A percentile compares a stretch with the other conserved stretches of the same genome.
Conservation (phyloP, 805 yeast species). For the Debaryomyces tyrocola region DNA sequence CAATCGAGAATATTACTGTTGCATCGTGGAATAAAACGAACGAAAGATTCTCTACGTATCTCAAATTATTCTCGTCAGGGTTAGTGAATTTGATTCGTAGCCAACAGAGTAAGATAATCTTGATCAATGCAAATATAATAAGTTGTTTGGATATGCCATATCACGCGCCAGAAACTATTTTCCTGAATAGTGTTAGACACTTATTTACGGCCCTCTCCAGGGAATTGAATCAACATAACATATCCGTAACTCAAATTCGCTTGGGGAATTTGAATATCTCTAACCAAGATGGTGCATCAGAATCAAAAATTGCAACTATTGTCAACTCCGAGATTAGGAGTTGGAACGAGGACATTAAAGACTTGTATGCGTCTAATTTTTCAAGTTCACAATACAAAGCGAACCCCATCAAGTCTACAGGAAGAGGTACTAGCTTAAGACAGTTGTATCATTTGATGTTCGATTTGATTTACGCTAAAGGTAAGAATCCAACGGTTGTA, state of each 20-base stretch:
- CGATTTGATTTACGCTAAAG: conserved; percentile 32
- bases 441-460: conserved; percentile 40
- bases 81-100: conserved; percentile 53
- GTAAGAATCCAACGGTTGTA: conserved; percentile 28
- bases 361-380: conserved; percentile 32
- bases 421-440: conserved; percentile 31
- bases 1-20: conserved; percentile 55
- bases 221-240: conserved; percentile 34
- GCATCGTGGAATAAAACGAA: conserved; percentile 53
- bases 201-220: conserved; percentile 35
- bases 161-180: conserved; percentile 62
- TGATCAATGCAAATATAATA: conserved; percentile 56
- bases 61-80: conserved; percentile 55
- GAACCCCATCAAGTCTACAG: conserved; percentile 27
- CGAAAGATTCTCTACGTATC: conserved; percentile 47
- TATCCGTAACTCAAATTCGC: conserved; percentile 39
- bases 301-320: conserved; percentile 23
- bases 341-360: conserved; percentile 38
- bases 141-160: conserved; percentile 57
- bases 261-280: conserved; percentile 40
- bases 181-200: conserved; percentile 44
- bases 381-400: conserved; percentile 29
- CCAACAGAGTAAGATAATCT: conserved; percentile 49
- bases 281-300: conserved; percentile 16
- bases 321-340: conserved; percentile 37